phyloP scores from a whole-genome alignment of 1,284 basidiomycete species.

The Irpex sp. region DNA sequence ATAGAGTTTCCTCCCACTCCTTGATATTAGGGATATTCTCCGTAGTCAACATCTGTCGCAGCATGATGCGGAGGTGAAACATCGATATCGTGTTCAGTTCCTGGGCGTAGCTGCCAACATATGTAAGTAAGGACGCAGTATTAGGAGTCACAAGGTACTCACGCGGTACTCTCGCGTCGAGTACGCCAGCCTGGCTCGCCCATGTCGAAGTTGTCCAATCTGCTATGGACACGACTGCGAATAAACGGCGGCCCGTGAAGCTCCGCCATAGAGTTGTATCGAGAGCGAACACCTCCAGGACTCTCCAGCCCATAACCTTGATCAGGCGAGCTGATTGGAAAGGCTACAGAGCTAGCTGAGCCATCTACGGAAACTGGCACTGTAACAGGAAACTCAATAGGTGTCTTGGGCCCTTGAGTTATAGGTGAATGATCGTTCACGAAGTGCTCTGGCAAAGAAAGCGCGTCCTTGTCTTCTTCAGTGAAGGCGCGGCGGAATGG shows the following conservation, averaged over 20 bases:
- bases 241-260: constrained; percentile 69
- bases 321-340: constrained; percentile 76
- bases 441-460: constrained; percentile 38
- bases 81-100: constrained; percentile 84
- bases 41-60: constrained; percentile 81
- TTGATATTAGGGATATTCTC: constrained; percentile 74
- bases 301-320: constrained; percentile 42
- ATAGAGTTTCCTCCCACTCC: constrained; percentile 85
- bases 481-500: constrained; percentile 80
- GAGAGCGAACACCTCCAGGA: constrained; percentile 51
- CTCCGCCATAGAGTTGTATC: constrained; percentile 67
- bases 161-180: constrained; percentile 80
- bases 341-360: constrained; percentile 70
- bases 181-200: constrained; percentile 75
- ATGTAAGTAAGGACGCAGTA: constrained; percentile 2
- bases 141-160: constrained; percentile 26
- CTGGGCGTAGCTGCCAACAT: constrained; percentile 59
- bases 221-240: constrained; percentile 76
- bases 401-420: constrained; percentile 43
- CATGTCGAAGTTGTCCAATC: constrained; percentile 52
- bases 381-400: constrained; percentile 51
- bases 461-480: constrained; percentile 71
- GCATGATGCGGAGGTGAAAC: constrained; percentile 84
- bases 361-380: constrained; percentile 47
- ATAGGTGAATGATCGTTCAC: constrained; percentile 42